Conservation (phyloP, 345 rosid species). For the Aethionema arabicum region DNA sequence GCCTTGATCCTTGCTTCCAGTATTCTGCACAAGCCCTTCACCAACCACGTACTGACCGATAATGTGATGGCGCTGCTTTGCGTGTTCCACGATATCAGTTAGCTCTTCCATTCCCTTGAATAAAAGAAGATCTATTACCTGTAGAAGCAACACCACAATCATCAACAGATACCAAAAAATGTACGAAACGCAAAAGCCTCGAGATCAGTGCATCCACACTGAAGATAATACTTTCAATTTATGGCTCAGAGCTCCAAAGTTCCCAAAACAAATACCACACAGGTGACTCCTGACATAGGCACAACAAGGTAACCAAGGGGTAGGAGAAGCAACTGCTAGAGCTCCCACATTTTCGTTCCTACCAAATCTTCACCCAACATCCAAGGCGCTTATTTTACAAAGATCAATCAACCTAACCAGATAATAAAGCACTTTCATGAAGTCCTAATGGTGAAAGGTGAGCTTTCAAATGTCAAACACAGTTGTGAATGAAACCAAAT, state of each 20-base stretch:
- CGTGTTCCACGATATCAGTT: slow-evolving; percentile 72
- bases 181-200: not conserved
- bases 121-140: slow-evolving; percentile 95
- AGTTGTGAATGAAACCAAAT: slow-evolving; percentile 8
- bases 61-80: slow-evolving; percentile 98
- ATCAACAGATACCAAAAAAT: slow-evolving; percentile 17
- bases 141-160: slow-evolving; percentile 34
- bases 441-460: not conserved
- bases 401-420: not conserved
- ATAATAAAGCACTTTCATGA: slow-evolving; percentile 5
- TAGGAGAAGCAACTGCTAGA: slow-evolving; percentile 15
- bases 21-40: slow-evolving; percentile 71
- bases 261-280: slow-evolving; percentile 2
- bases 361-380: slow-evolving; percentile 8
- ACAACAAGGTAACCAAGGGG: slow-evolving; percentile 8
- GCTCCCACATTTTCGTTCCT: slow-evolving; percentile 14
- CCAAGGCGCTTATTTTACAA: not conserved
- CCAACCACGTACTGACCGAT: slow-evolving; percentile 89
- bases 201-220: slow-evolving; percentile 20
- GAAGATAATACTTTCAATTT: not conserved
- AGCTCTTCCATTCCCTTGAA: slow-evolving; percentile 95
- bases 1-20: slow-evolving; percentile 64
- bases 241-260: not conserved
- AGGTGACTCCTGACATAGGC: not conserved
- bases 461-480: slow-evolving; percentile 17